Base-by-base conservation (phyloP, 2,329 filamentous ascomycete species). In the Polytolypa hystricis region DNA sequence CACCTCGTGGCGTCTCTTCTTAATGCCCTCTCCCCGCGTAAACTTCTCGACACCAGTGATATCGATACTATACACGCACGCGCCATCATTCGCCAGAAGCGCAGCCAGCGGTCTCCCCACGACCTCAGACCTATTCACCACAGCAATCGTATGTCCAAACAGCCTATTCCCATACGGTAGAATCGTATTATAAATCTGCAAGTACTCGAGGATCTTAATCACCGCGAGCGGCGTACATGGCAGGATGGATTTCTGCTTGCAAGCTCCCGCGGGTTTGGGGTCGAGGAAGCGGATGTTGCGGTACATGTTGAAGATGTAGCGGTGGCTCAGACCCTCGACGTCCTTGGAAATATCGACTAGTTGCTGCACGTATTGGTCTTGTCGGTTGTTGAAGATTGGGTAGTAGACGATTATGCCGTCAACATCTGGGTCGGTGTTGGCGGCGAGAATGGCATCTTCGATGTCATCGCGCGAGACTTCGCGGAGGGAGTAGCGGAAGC, bases 251-350 rank as follows among this genome's bases (percentile, higher is more conserved):
- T 98, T 96, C 60, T 84, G 83, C 40, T 68, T 70, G 59, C 85
- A 83, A 29, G 70, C 61, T 4, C 81, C 80, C 44, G 58, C 54
- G 29, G 54, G 57, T 21, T 56, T 52, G 16, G 78, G 68, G 62
- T 98, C 91, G 39, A 98, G 71, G 67, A 87, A 96, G 47, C 91
- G 84, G 52, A 93, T 77, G 66, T 98, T 98, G 69, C 95, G 84
- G 66, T 96, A 98, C 87, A 98, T 95, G 73, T 98, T 98, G 74
- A 89, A 87, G 55, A 96, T 81, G 65, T 96, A 87, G 56, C 79
- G 80, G 63, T 95, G 89, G 50, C 81, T 85, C 40, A 98, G 76
- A 23, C 91, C 91, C 62, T 98, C 91, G 47, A 98, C 89, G 54
- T 98, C 91, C 64, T 98, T 96, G 60, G 74, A 66, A 29, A 94